A percentile compares a stretch with the other conserved stretches of the same genome.
These are phyloP conservation scores for Tuber indicum DNA, from an alignment of 495 filamentous ascomycete genomes.

Conservation along the genomic window DNA sequence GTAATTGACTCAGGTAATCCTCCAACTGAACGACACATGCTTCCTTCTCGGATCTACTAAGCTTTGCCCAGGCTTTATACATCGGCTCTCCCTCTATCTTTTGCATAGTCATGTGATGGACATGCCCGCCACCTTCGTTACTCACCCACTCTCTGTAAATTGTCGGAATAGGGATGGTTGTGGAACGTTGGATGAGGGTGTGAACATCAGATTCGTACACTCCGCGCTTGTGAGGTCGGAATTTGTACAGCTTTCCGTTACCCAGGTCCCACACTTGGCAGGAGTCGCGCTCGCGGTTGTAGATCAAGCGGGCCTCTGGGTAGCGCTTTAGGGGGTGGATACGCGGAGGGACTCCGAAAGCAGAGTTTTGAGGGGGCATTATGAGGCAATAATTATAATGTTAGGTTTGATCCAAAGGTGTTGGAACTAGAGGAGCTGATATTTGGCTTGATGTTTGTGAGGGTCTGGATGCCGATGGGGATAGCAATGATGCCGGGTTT, in stretches of 20 bases:
- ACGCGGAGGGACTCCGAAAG: background rate
- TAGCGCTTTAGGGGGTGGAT: background rate
- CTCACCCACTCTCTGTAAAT: background rate
- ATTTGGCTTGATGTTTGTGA: background rate
- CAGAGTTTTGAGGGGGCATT: background rate
- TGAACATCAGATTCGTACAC: background rate
- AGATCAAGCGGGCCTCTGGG: background rate
- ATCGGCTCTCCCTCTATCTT: background rate
- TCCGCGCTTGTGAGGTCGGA: background rate
- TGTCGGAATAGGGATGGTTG: background rate
- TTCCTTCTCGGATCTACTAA: background rate
- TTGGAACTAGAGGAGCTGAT: background rate
- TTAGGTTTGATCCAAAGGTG: background rate
- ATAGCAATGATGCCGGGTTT: background rate
- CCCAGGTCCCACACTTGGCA: background rate
- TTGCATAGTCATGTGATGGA: conserved; percentile 1
- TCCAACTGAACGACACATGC: background rate
- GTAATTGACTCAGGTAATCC: background rate
- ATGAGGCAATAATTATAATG: background rate
- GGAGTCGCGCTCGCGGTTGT: background rate
- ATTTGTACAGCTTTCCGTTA: background rate
- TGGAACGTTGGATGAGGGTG: background rate
- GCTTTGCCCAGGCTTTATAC: background rate
- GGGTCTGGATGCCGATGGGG: background rate
- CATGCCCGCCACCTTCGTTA: background rate